A percentile compares a stretch with the other conserved stretches of the same genome.
These are phyloP conservation scores for Neonothopanus nambi DNA, from an alignment of 1,284 basidiomycete genomes.

Conservation along the genomic window DNA sequence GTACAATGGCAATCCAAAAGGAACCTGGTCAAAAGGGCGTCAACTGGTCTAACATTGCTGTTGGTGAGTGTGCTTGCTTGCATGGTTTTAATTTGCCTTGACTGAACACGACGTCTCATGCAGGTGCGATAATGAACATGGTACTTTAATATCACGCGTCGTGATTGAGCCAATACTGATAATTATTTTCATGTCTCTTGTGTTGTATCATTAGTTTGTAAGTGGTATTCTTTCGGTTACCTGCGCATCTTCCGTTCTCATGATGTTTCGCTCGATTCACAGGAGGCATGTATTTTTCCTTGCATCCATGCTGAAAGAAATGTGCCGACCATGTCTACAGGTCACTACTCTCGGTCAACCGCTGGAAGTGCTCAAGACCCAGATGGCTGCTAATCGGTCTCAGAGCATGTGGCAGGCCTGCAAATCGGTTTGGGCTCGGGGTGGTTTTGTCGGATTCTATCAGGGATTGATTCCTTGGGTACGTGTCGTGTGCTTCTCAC, in stretches of 20 bases:
- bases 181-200: slow-evolving; percentile 17
- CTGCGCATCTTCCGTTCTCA: slow-evolving; percentile 1
- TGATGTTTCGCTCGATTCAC: slow-evolving; percentile 11
- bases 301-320: slow-evolving; percentile 2
- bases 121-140: slow-evolving; percentile 97
- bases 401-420: slow-evolving; percentile 91
- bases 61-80: slow-evolving; percentile 60
- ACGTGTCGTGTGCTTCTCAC: slow-evolving; percentile 26
- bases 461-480: slow-evolving; percentile 99
- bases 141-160: slow-evolving; percentile 39
- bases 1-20: slow-evolving; percentile 71
- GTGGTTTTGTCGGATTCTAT: slow-evolving; percentile 90
- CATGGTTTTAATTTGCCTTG: slow-evolving; percentile 11
- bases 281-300: slow-evolving; percentile 42
- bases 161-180: slow-evolving; percentile 7
- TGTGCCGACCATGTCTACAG: slow-evolving; percentile 32
- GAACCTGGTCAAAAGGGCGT: slow-evolving; percentile 93
- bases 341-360: slow-evolving; percentile 99
- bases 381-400: slow-evolving; percentile 93
- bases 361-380: slow-evolving; percentile 97
- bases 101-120: slow-evolving; percentile 21
- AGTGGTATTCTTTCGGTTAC: slow-evolving; percentile 30
- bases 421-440: slow-evolving; percentile 87
- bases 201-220: slow-evolving; percentile 51
- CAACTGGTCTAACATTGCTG: slow-evolving; percentile 98